Base-by-base conservation (phyloP, 2,329 filamentous ascomycete species). In the Teratosphaeria epicoccoides region DNA sequence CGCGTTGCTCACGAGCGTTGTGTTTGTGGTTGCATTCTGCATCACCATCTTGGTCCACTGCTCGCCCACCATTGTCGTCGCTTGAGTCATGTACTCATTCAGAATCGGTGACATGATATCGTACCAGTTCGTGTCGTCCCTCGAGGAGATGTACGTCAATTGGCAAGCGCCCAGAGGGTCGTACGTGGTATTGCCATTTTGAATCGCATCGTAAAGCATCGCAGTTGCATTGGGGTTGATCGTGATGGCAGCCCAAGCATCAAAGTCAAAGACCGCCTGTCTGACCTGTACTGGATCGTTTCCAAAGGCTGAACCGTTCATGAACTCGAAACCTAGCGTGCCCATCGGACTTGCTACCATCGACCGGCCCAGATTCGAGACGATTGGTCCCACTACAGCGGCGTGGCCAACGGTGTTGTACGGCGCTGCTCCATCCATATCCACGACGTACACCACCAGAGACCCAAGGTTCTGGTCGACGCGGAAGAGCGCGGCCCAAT, bases 201-300 rank as follows among this genome's bases (percentile, higher is more conserved):
- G 64, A 0, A 83, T 68, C 0, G 82, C 80, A 17, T 73, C 66
- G 49, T 76, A 76, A 0, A 85, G 70, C 20, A 83, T 68, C 0
- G 73, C 67, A 0, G 80, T 83, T 0, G 82, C 81, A 57, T 84
- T 83, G 1, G 80, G 63, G 54, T 83, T 81, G 57, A 85, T 71
- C 51, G 84, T 73, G 46, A 85, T 73, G 0, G 82, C 81, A 0
- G 77, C 80, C 72, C 77, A 84, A 9, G 74, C 73, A 25, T 80
- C 68, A 57, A 75, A 77, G 50, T 83, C 70, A 61, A 82, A 84
- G 1, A 85, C 71, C 3, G 73, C 76, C 58, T 79, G 74, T 3
- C 80, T 74, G 2, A 84, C 81, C 14, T 71, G 69, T 28, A 76
- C 67, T 0, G 79, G 76, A 51, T 83, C 77, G 58, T 79, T 72